A percentile compares a stretch with the other conserved stretches of the same genome.
Evolutionary conservation across 345 rosid genomes (phyloP).

Genomic region (Gynandropsis gynandra): DNA sequence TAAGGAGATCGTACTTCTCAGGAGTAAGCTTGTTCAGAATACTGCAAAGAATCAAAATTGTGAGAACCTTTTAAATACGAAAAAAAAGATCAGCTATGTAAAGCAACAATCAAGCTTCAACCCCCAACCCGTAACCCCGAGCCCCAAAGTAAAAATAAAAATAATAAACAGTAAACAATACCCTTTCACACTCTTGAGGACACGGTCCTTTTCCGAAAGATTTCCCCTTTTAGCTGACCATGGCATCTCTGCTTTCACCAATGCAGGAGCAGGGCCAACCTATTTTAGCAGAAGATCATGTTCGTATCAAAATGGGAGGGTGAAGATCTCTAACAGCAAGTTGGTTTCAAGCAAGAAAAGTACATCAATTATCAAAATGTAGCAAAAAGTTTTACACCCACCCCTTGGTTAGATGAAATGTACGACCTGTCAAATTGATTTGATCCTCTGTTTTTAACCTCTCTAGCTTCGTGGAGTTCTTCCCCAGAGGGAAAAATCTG

Average conservation of each 20-base stretch:
- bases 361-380: background rate
- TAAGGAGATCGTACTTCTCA: slow-evolving; percentile 82
- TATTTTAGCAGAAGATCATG: slow-evolving; percentile 24
- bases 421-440: no score
- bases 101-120: background rate
- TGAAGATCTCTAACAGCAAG: background rate
- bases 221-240: slow-evolving; percentile 79
- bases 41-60: slow-evolving; percentile 33
- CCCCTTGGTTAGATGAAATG: no score
- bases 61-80: background rate
- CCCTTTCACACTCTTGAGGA: slow-evolving; percentile 89
- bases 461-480: slow-evolving; percentile 43
- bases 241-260: slow-evolving; percentile 85
- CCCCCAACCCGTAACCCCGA: background rate
- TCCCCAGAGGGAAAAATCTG: slow-evolving; percentile 53
- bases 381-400: slow-evolving; percentile 8
- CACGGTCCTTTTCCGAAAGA: slow-evolving; percentile 76
- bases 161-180: slow-evolving; percentile 25
- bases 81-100: background rate
- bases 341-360: background rate
- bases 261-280: slow-evolving; percentile 63
- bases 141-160: background rate
- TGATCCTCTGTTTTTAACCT: slow-evolving; percentile 32
- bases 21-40: slow-evolving; percentile 89
- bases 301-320: background rate